Base-by-base conservation (phyloP, 805 yeast genomes). In the Hanseniaspora pseudoguilliermondii region DNA sequence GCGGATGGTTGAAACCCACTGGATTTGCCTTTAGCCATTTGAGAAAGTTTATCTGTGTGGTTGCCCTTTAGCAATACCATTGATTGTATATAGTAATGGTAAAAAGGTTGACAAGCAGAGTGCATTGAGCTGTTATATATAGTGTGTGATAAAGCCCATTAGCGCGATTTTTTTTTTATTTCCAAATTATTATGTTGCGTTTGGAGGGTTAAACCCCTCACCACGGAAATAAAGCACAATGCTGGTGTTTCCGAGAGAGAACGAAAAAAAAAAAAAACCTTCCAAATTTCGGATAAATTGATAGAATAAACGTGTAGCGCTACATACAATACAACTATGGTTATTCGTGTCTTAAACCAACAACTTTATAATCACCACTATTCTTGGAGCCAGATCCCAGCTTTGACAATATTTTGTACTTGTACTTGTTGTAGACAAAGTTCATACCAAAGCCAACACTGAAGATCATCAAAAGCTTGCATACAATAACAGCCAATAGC, bases 291-390 rank as follows among this genome's bases (percentile, higher is more conserved):
- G 40, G 53, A 36, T 38, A 47, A 47, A 47, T 35, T 47, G 21
- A 2, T 23, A 11, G 7, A 9, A 8, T 18, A 34, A 29, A n/a
- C 27, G 25, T 20, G 46, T 42, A 18, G 29, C 20, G 29, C 16
- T 46, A 20, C 20, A 20, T 34, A 34, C 15, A 46, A 18, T 32
- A 5, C 16, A 43, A 5, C 34, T 8, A 15, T 27, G 13, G n/a
- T 41, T 54, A 64, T 16, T 64, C 65, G 47, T 63, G 64, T 59
- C 66, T 64, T 51, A 65, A 43, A 25, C 66, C 64, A 35, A 65
- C 64, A 27, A 64, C 59, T 21, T 63, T 63, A 38, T 60, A 57
- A 57, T 36, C 61, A 43, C 40, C 57, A n/a, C n/a, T 55, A 57
- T 43, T 48, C 59, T 49, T 59, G 51, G 57, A 53, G 46, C 50